These are phyloP conservation scores for Apophysomyces trapeziformis DNA, from an alignment of 371 early-diverging fungal species.

Conservation along the genomic window DNA sequence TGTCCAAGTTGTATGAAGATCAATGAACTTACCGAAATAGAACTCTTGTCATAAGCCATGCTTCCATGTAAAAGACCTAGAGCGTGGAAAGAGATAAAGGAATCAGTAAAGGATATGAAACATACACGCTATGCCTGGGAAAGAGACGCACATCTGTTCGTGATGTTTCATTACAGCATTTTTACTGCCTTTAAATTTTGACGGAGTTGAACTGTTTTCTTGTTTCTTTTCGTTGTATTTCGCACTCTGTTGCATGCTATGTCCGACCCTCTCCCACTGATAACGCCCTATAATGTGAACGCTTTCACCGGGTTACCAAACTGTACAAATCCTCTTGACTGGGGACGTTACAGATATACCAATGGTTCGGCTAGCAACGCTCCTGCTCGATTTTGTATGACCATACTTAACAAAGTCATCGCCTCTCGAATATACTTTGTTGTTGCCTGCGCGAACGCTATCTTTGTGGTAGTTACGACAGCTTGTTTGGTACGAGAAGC, in stretches of 20 bases:
- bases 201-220: too few species aligned
- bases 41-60: too few species aligned
- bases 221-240: too few species aligned
- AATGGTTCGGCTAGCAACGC: neutral
- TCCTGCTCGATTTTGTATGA: neutral
- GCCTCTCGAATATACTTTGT: conserved; percentile 19
- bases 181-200: too few species aligned
- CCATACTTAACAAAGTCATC: neutral
- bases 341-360: conserved; percentile 6
- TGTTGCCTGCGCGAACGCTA: conserved; percentile 14
- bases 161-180: too few species aligned
- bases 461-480: conserved; percentile 22
- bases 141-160: too few species aligned
- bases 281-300: neutral
- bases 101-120: too few species aligned
- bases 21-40: too few species aligned
- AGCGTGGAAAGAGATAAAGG: too few species aligned
- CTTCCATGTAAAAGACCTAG: too few species aligned
- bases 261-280: neutral
- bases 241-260: neutral
- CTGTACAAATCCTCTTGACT: neutral
- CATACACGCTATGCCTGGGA: too few species aligned
- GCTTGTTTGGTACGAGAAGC: conserved; percentile 14
- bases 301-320: conserved; percentile 1
- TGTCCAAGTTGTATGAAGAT: conserved; percentile 19